Evolutionary conservation across 192 early-diverging fungal genomes (phyloP), one percentile per base, ranked within the genome.

Genomic region (Coemansia sp.): DNA sequence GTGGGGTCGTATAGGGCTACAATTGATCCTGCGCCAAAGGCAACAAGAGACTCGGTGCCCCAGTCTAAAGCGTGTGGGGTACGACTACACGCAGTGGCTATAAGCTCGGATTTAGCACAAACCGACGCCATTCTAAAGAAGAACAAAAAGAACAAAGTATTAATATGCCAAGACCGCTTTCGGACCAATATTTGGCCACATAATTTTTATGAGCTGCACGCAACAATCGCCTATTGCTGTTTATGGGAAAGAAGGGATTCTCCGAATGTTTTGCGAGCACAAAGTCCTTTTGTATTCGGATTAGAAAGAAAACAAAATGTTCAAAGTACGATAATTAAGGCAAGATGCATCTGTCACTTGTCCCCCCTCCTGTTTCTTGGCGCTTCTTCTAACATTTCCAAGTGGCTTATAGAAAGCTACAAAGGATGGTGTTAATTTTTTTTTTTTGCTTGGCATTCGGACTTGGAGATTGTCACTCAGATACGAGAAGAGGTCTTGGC

Each of bases 1-100:
- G 90, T 62, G 13, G 92, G 90, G 56, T 86, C 70, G 67, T 89
- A 93, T 9, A 96, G 67, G 6, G 91, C 92, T 29, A 96, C 84
- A 27, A 81, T 75, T 65, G 78, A 78, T 62, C 89, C 70, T 1
- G 92, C 89, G n/a, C 88, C 94, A 71, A 84, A 93, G 20, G 89
- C 91, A n/a, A 90, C 80, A 3, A 32, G 50, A 34, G 47, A 35
- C 3, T 27, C 41, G 58, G 27, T 58, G 3, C 52, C 20, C 65
- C 71, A 70, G 55, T 76, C 80, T 30, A 77, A 39, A 9, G 71
- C 71, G 43, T 82, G 80, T 3, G 80, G 56, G 3, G 80, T 82
- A 61, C 80, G 67, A 47, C 61, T 77, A 59, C 80, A 82, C 20
- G 61, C 80, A 11, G 34, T 55, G 16, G 70, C 61, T n/a, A 82